Conservation (phyloP, 1,284 basidiomycete genomes). For the Exobasidium rhododendri region DNA sequence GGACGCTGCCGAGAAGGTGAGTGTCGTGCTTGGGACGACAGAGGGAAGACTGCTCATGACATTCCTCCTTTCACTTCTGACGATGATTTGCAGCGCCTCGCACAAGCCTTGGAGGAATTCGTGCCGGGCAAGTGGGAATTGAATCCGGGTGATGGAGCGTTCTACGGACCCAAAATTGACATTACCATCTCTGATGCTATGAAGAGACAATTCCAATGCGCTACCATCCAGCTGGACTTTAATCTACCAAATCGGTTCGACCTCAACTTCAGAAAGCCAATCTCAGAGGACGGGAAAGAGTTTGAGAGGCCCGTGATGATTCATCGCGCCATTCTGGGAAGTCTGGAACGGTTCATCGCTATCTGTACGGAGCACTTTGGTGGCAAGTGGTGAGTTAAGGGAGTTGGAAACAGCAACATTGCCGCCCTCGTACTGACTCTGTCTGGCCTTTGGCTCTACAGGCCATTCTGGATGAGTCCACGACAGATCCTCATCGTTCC, state of each 20-base stretch:
- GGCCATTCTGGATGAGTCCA: slow-evolving; percentile 93
- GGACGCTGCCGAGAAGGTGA: slow-evolving; percentile 77
- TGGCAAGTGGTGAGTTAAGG: slow-evolving; percentile 75
- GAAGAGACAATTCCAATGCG: slow-evolving; percentile 87
- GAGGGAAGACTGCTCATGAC: too few species aligned
- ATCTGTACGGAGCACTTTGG: slow-evolving; percentile 97
- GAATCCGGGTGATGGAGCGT: slow-evolving; percentile 92
- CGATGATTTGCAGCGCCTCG: slow-evolving; percentile 70
- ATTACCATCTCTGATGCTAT: slow-evolving; percentile 92
- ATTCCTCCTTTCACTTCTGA: too few species aligned
- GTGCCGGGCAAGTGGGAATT: slow-evolving; percentile 88
- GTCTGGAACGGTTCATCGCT: slow-evolving; percentile 91
- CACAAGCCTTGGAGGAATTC: slow-evolving; percentile 76
- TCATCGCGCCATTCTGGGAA: slow-evolving; percentile 93
- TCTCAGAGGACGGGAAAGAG: slow-evolving; percentile 53
- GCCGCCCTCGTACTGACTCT: neutral
- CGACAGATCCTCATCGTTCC: slow-evolving; percentile 92
- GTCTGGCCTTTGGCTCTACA: neutral
- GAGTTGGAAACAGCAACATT: too few species aligned
- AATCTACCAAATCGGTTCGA: slow-evolving; percentile 98
- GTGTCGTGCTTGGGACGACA: slow-evolving; percentile 4
- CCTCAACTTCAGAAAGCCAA: slow-evolving; percentile 72
- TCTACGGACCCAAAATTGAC: slow-evolving; percentile 73
- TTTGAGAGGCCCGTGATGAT: slow-evolving; percentile 91
- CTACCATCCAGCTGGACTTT: slow-evolving; percentile 98